Base-by-base conservation (phyloP, 768 basidiomycete species). In the Gautieria morchelliformis region DNA sequence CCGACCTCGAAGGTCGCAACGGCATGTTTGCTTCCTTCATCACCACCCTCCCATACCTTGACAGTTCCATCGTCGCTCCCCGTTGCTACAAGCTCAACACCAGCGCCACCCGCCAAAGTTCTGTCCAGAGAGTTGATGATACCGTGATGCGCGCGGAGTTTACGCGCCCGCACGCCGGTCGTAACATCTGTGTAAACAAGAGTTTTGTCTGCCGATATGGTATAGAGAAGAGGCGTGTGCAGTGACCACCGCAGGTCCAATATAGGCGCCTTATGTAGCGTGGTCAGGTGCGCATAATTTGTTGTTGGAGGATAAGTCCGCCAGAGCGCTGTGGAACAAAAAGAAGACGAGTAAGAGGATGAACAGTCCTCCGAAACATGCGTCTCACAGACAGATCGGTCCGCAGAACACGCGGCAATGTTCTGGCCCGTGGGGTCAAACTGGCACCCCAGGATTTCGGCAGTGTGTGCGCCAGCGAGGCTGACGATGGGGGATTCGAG, bases 401-500 rank as follows among this genome's bases (percentile, higher is more conserved):
- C 95, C 2, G 87, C 80, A 14, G 91, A 93, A 66, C 87, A 91
- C 9, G 93, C 93, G 41, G 95, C 96, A 58, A 98, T 83, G 62
- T 89, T 90, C 68, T 94, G 87, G 4, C 96, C 96, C 2, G 87
- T 87, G 14, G 93, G 92, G 65, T 95, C 92, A 67, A 98, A 98
- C 63, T 91, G 80, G 73, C 93, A 91, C 63, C 89, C 89, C 61
- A 94, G 62, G 60, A 97, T 90, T 73, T 99, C 96, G 8, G 77
- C 89, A 50, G 83, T 78, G 72, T 96, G 93, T 5, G 93, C 85
- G 2, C 95, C 90, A 15, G 83, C 78, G 60, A 99, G 74, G 64
- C 88, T 89, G 65, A 98, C 83, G 65, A 99, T 98, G 30, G 96
- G 96, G 44, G 93, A 93, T 63, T 92, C 87, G 41, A 98, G 78